These are phyloP conservation scores for Wakefieldia striispora DNA, from an alignment of 768 basidiomycete species.

Conservation along the genomic window DNA sequence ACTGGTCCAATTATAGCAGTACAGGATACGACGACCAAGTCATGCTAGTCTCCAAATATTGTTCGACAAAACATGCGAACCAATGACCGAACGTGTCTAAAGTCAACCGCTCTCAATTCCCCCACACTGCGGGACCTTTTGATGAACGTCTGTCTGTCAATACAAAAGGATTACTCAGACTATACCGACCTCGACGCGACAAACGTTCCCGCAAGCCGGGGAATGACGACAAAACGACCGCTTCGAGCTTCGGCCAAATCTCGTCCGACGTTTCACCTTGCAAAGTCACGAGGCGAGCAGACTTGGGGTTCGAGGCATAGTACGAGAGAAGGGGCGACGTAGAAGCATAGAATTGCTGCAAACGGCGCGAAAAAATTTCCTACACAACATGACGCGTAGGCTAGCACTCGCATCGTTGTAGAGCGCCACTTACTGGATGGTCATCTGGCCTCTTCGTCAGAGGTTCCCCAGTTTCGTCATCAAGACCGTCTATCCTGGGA, in stretches of 20 bases:
- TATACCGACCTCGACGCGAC: constrained; percentile 46
- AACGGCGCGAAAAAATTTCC: constrained; percentile 77
- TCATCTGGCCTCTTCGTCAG: constrained; percentile 89
- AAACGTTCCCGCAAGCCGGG: constrained; percentile 55
- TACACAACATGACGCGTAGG: constrained; percentile 29
- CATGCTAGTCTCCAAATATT: background rate
- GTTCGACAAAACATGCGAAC: constrained; percentile 2
- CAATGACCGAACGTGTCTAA: background rate
- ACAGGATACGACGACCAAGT: constrained; percentile 11
- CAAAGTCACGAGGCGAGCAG: constrained; percentile 53
- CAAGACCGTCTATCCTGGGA: constrained; percentile 73
- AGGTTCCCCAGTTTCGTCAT: constrained; percentile 85
- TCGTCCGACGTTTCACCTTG: constrained; percentile 79
- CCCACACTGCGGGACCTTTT: constrained; percentile 18
- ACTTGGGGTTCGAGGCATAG: constrained; percentile 45
- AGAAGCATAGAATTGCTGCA: constrained; percentile 72
- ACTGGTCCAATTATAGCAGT: constrained; percentile 2
- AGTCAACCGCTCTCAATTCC: constrained; percentile 5
- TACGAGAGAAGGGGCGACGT: constrained; percentile 82
- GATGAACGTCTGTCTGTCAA: constrained; percentile 18
- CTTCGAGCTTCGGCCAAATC: constrained; percentile 85
- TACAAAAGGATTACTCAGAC: constrained; percentile 54
- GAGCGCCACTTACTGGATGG: constrained; percentile 65
- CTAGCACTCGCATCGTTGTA: background rate
- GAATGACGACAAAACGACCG: constrained; percentile 53